Evolutionary conservation across 208 protist genomes (phyloP), one percentile per base, ranked within the genome.

Genomic region (Trypanosoma rangeli): DNA sequence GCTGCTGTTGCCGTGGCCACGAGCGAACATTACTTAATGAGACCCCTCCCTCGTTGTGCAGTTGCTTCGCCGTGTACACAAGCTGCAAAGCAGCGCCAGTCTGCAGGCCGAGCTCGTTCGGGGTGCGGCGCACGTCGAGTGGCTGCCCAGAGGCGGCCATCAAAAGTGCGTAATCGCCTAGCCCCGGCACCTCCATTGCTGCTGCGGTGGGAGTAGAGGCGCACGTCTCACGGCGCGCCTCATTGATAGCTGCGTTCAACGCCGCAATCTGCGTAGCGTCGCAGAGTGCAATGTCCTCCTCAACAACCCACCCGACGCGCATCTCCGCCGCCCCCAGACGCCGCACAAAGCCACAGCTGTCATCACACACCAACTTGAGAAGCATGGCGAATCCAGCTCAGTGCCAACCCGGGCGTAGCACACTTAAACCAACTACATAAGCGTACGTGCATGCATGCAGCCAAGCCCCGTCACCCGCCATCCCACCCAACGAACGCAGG

Each of bases 341-440:
- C 35, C 33, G 3, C 26, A 70, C 64, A 53, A 70, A 70, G 15
- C 35, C 54, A 35, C 64, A 70, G 39, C 54, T 70, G 10, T 33
- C 64, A 61, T 70, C 64, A 53, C 64, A 62, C 1, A 70, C 5
- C n/a, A 70, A 31, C 24, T 70, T 70, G 33, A 70, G 46, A 20
- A 70, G 50, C 64, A 70, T 61, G 22, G 20, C 33, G 12, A 46
- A 42, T 42, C 7, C 4, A 42, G 7, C 37, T 10, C 4, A 42
- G 4, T 42, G 37, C 10, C 37, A 4, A 42, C 37, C 37, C 37
- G n/a, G 10, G 37, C 37, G 37, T 10, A 42, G 37, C n/a, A n/a
- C 37, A 4, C 7, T 42, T 42, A 42, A 42, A 42, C 10, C 4
- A 42, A 42, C 4, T 13, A 4, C 48, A 46, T 9, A 46, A 48